A percentile compares a stretch with the other conserved stretches of the same genome.
Evolutionary conservation across 2,329 filamentous ascomycete species (phyloP).

Genomic region (Microcyclospora tardicrescens): DNA sequence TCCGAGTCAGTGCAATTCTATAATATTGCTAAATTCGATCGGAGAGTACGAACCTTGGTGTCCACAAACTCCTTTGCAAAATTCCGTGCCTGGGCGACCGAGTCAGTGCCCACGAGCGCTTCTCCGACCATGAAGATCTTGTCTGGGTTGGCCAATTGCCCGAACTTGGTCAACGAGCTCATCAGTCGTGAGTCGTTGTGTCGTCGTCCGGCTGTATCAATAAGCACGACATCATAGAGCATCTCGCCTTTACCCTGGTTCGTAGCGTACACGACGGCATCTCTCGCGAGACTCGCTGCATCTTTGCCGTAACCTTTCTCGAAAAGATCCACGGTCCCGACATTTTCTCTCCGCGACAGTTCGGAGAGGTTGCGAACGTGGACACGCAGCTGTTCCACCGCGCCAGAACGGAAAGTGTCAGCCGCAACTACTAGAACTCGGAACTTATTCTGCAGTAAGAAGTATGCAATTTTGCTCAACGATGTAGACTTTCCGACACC

Average conservation of each 20-base stretch:
- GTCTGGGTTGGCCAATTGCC: constrained; percentile 87
- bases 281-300: constrained; percentile 85
- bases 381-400: constrained; percentile 91
- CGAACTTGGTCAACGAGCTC: constrained; percentile 94
- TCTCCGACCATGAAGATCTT: constrained; percentile 97
- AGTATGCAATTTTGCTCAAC: constrained; percentile 94
- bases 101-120: constrained; percentile 90
- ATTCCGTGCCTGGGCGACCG: constrained; percentile 87
- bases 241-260: constrained; percentile 32
- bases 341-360: constrained; percentile 67
- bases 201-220: constrained; percentile 86
- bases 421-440: constrained; percentile 86
- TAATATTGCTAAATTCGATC: neutral
- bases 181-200: constrained; percentile 95
- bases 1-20: neutral
- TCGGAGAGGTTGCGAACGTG: constrained; percentile 91
- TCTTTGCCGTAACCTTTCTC: constrained; percentile 98
- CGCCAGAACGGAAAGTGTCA: constrained; percentile 93
- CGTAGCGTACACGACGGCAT: constrained; percentile 71
- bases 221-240: constrained; percentile 79
- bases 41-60: constrained; percentile 13
- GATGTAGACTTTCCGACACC: constrained; percentile 98
- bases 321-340: constrained; percentile 74
- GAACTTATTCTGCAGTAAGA: constrained; percentile 93
- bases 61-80: constrained; percentile 75